Evolutionary conservation across 1,284 basidiomycete species (phyloP).

Genomic region (Ceratobasidium sp.): DNA sequence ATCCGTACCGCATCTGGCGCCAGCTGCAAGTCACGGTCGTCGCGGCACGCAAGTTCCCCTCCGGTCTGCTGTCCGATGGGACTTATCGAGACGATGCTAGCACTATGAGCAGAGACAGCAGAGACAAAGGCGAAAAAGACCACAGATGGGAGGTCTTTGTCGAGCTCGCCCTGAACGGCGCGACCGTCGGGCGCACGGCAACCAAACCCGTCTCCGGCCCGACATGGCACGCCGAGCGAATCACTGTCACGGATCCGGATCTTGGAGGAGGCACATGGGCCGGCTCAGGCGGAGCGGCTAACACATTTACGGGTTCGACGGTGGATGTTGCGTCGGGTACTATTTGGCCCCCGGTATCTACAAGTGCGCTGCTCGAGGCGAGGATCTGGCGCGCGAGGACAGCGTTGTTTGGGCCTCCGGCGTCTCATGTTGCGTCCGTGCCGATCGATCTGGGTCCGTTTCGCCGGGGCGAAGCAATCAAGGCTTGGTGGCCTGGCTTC

Average conservation of each 20-base stretch:
- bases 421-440: constrained; percentile 61
- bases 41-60: constrained; percentile 69
- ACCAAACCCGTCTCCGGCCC: constrained; percentile 67
- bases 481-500: constrained; percentile 85
- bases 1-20: constrained; percentile 84
- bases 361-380: constrained; percentile 23
- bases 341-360: constrained; percentile 2
- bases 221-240: constrained; percentile 75
- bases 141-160: constrained; percentile 43
- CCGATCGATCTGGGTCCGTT: constrained; percentile 74
- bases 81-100: constrained; percentile 44
- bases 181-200: constrained; percentile 73
- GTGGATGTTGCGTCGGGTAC: constrained; percentile 14
- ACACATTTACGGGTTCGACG: constrained; percentile 15
- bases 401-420: constrained; percentile 43
- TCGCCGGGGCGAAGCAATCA: constrained; percentile 73
- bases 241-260: constrained; percentile 70
- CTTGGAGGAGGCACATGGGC: constrained; percentile 28
- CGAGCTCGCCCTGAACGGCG: constrained; percentile 50
- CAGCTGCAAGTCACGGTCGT: constrained; percentile 75
- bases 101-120: constrained; percentile 11
- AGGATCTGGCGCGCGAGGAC: constrained; percentile 17
- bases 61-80: constrained; percentile 11
- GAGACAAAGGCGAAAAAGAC: constrained; percentile 29
- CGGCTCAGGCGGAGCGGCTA: constrained; percentile 9